These are phyloP conservation scores for Cadophora gregata DNA, from an alignment of 2,329 filamentous ascomycete species.

Conservation along the genomic window DNA sequence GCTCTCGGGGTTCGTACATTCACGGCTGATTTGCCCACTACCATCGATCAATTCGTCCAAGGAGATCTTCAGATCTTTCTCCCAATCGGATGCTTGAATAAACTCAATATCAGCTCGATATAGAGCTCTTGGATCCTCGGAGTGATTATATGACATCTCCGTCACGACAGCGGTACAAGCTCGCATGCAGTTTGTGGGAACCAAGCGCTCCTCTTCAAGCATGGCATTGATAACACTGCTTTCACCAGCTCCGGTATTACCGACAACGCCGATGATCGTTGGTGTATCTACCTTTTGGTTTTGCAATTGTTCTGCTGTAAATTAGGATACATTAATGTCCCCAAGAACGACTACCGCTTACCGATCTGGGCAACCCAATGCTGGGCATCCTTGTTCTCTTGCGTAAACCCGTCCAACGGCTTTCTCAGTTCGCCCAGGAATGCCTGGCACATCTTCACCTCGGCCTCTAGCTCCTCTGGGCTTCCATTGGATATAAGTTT, in stretches of 20 bases:
- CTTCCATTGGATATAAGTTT: constrained; percentile 33
- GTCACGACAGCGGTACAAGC: constrained; percentile 56
- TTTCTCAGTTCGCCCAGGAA: constrained; percentile 37
- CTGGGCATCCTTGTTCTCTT: constrained; percentile 31
- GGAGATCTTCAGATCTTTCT: constrained; percentile 48
- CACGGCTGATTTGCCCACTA: constrained; percentile 42
- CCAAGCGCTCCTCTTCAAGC: constrained; percentile 53
- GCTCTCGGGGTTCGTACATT: constrained; percentile 40
- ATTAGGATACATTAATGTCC: background rate
- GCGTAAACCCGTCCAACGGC: constrained; percentile 30
- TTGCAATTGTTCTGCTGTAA: constrained; percentile 25
- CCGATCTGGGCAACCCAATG: constrained; percentile 41
- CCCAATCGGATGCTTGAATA: constrained; percentile 49
- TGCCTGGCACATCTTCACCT: constrained; percentile 32
- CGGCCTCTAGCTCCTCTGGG: constrained; percentile 37
- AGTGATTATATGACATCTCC: constrained; percentile 52
- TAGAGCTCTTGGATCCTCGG: constrained; percentile 36
- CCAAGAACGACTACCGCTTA: background rate
- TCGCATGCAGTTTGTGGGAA: constrained; percentile 55
- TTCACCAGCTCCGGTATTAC: constrained; percentile 33
- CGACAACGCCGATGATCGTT: constrained; percentile 35
- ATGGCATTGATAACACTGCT: constrained; percentile 40
- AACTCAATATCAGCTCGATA: constrained; percentile 54
- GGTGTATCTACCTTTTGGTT: constrained; percentile 37
- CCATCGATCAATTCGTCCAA: constrained; percentile 48